Percentiles rank a stretch among this genome's conserved stretches.
These are phyloP conservation scores for Chaetomium cochliodes DNA, from an alignment of 495 filamentous ascomycete species.

Conservation along the genomic window DNA sequence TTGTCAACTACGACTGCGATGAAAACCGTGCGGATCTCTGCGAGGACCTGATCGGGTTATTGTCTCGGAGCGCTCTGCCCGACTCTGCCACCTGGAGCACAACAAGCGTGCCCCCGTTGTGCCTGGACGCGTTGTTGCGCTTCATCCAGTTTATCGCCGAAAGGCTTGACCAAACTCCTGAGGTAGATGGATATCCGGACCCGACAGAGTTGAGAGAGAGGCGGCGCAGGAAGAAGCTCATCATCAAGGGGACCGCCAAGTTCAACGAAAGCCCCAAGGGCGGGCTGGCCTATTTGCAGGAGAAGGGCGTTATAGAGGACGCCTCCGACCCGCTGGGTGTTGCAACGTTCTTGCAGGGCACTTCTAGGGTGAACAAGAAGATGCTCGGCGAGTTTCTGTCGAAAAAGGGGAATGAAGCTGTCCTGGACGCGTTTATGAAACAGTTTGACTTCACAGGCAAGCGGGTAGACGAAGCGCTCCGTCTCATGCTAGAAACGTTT, in stretches of 20 bases:
- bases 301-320: slow-evolving; percentile 79
- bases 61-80: slow-evolving; percentile 92
- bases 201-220: slow-evolving; percentile 62
- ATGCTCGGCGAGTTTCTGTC: slow-evolving; percentile 89
- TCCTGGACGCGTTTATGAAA: slow-evolving; percentile 80
- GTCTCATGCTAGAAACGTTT: slow-evolving; percentile 86
- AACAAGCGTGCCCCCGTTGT: slow-evolving; percentile 93
- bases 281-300: slow-evolving; percentile 80
- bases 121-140: slow-evolving; percentile 84
- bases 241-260: slow-evolving; percentile 82
- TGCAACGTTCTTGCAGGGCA: slow-evolving; percentile 80
- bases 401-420: slow-evolving; percentile 77
- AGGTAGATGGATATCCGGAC: slow-evolving; percentile 66
- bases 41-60: slow-evolving; percentile 88
- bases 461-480: slow-evolving; percentile 84
- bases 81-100: slow-evolving; percentile 99
- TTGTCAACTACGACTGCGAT: slow-evolving; percentile 98
- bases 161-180: slow-evolving; percentile 68
- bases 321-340: slow-evolving; percentile 68
- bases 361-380: slow-evolving; percentile 83
- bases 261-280: slow-evolving; percentile 95
- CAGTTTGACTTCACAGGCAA: slow-evolving; percentile 83
- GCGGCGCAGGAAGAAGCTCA: slow-evolving; percentile 75
- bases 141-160: slow-evolving; percentile 91
- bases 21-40: slow-evolving; percentile 89